Percentiles rank a stretch among this genome's conserved stretches.
Evolutionary conservation across 257 asterid genomes (phyloP).

Genomic region (Paraleonurus japonicus): DNA sequence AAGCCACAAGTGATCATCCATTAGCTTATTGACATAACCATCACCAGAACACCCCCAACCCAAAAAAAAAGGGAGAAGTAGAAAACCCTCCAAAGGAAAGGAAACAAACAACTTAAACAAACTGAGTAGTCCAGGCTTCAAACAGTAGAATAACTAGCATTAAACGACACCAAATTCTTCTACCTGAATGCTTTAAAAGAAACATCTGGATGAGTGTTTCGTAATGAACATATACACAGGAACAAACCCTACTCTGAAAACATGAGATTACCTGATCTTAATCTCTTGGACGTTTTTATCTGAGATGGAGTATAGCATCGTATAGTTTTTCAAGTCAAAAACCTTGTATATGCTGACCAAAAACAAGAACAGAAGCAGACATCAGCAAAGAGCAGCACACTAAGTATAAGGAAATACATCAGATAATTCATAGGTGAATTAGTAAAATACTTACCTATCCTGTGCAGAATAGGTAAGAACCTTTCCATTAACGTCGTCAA

Average conservation of each 20-base stretch:
- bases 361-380: slow-evolving; percentile 12
- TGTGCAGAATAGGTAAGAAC: slow-evolving; percentile 98
- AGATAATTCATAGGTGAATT: slow-evolving; percentile 1
- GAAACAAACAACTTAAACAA: neutral
- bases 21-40: neutral
- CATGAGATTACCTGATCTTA: slow-evolving; percentile 44
- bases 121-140: neutral
- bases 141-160: neutral
- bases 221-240: neutral
- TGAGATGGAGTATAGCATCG: slow-evolving; percentile 91
- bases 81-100: neutral
- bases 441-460: slow-evolving; percentile 53
- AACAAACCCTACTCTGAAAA: neutral
- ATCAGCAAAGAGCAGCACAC: slow-evolving; percentile 23
- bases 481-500: slow-evolving; percentile 97
- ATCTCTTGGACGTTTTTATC: slow-evolving; percentile 84
- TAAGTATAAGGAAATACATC: neutral
- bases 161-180: neutral
- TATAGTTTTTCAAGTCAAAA: slow-evolving; percentile 59
- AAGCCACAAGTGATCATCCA: neutral
- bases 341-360: slow-evolving; percentile 73
- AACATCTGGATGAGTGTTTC: neutral
- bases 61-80: neutral
- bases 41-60: neutral
- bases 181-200: neutral